Percentiles rank a stretch among this genome's conserved stretches.
Evolutionary conservation across 345 rosid species (phyloP).

Genomic region (Populus ilicifolia): DNA sequence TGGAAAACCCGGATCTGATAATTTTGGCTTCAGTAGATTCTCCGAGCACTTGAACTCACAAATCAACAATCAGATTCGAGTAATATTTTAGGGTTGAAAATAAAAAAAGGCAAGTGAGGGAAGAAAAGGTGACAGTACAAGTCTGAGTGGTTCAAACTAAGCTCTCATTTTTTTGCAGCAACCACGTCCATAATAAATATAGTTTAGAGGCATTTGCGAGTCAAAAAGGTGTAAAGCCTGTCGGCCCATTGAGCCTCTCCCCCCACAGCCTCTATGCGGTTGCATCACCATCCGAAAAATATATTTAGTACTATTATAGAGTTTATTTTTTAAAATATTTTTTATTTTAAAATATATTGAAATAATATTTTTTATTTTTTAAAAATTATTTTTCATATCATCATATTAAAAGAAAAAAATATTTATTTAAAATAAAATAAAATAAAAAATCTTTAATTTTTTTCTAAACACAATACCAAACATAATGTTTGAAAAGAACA

Average conservation of each 20-base stretch:
- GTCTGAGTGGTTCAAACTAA: neutral
- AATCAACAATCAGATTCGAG: neutral
- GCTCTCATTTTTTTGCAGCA: neutral
- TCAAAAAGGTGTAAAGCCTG: conserved; percentile 1
- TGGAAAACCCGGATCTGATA: too few relatives aligned
- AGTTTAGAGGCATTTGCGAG: neutral
- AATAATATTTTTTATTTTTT: too few relatives aligned
- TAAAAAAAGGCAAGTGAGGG: neutral
- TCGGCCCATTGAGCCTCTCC: conserved; percentile 24
- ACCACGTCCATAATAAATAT: neutral
- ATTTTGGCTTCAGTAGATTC: neutral
- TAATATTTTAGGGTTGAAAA: neutral
- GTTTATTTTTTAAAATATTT: too few relatives aligned
- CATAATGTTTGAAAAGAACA: too few relatives aligned
- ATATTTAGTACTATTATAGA: too few relatives aligned
- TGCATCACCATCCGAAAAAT: neutral
- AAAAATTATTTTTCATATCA: too few relatives aligned
- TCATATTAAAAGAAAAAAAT: too few relatives aligned
- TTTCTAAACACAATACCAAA: too few relatives aligned
- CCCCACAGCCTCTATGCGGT: neutral
- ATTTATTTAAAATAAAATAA: too few relatives aligned
- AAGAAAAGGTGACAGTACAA: neutral
- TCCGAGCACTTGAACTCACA: neutral
- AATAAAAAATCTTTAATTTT: too few relatives aligned
- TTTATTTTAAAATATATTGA: too few relatives aligned